Evolutionary conservation across 495 filamentous ascomycete species (phyloP), one percentile per base, ranked within the genome.

Genomic region (Elaphomyces granulatus): DNA sequence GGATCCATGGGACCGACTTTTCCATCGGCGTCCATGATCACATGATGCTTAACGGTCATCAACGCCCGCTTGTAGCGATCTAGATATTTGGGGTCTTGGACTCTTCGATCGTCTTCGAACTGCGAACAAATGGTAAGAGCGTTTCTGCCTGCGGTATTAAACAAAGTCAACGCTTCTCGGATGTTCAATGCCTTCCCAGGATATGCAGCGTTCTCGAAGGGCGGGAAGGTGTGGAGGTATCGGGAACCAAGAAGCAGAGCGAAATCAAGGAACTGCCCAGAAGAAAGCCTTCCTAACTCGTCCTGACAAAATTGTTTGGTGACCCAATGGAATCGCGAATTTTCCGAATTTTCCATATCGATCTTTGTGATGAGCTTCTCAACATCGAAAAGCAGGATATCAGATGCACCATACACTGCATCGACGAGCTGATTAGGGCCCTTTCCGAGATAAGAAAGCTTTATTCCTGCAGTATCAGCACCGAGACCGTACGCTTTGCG

Each of bases 41-140:
- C 75, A 51, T 90, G 86, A 54, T 96, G 87, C 55, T 86, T 81
- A 43, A 96, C 74, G 8, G 76, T 73, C 68, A 90, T 80, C 28
- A 78, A 76, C 3, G 83, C 83, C 49, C 79, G 82, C 50, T 79
- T 80, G 55, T 84, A 99, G 43, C 78, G 80, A 51, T 86, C 82
- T 15, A 81, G 58, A 68, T 94, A 99, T 28, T 77, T 71, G 7
- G 74, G 58, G n/a, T 81, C 72, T 44, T 76, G 72, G 31, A 70
- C 61, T 46, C 77, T 70, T 16, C 83, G 65, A 37, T 86, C 78
- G 26, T 87, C 77, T 52, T 77, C 72, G 54, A 77, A 81, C 16
- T 80, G 72, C 21, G 71, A 66, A 58, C 82, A 82, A 3, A 83
- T 64, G 12, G 67, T 60, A 2, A 75, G 70, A 30, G 85, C 72